Conservation (phyloP, 352 stramenopile species). For the Pythium dissotocum region DNA sequence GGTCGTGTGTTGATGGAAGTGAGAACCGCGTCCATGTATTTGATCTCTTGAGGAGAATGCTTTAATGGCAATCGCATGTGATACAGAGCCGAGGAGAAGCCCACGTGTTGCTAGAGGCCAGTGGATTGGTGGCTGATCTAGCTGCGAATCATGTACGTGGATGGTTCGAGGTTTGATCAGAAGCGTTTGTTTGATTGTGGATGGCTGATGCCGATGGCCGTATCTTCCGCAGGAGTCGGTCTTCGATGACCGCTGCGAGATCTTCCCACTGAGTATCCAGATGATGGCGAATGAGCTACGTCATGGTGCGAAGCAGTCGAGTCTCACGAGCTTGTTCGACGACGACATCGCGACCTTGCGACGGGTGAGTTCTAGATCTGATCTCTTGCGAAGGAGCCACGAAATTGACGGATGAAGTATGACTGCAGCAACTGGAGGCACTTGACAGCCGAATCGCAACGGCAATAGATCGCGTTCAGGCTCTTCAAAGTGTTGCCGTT, state of each 20-base stretch:
- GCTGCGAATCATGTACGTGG: constrained; percentile 15
- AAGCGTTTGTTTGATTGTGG: too few species aligned
- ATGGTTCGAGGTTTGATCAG: too few species aligned
- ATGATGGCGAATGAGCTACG: constrained; percentile 31
- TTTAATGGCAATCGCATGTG: not conserved
- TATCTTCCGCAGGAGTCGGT: constrained; percentile 26
- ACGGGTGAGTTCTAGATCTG: not conserved
- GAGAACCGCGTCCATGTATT: not conserved
- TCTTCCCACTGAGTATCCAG: constrained; percentile 42
- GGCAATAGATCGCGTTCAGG: constrained; percentile 19
- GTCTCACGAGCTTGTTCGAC: constrained; percentile 17
- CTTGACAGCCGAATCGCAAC: constrained; percentile 17
- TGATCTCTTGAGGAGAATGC: not conserved
- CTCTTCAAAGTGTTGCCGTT: constrained; percentile 12
- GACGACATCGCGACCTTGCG: constrained; percentile 25
- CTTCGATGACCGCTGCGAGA: constrained; percentile 38
- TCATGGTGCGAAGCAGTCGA: not conserved
- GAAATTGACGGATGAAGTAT: not conserved
- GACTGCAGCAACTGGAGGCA: constrained; percentile 22
- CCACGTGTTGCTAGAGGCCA: constrained; percentile 6
- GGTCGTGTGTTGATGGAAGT: constrained; percentile 54
- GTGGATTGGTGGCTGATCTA: constrained; percentile 18
- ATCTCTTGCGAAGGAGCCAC: not conserved
- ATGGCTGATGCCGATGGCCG: too few species aligned
- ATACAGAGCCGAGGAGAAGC: constrained; percentile 19